phyloP scores from a whole-genome alignment of 805 yeast genomes.

The Metschnikowia colocasiae region DNA sequence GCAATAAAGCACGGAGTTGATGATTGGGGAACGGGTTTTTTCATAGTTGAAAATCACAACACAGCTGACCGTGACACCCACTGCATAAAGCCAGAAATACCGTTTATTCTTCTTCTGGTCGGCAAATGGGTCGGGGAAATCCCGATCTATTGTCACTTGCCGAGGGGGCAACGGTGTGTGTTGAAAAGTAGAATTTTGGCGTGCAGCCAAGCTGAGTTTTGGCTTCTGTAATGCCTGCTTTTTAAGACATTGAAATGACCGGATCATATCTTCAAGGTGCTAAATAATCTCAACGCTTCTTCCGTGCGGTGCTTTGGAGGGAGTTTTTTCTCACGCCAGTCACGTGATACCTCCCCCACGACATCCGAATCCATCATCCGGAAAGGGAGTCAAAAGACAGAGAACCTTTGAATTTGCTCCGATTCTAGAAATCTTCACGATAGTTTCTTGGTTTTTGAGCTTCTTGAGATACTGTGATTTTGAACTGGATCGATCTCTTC shows the following conservation, averaged over 20 bases:
- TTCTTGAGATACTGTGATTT: no score
- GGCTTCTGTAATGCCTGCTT: neutral
- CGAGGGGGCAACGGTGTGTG: constrained; percentile 1
- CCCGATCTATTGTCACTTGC: constrained; percentile 63
- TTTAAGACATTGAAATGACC: constrained; percentile 2
- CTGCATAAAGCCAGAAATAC: constrained; percentile 47
- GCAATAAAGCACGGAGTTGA: constrained; percentile 81
- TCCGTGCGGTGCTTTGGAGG: neutral
- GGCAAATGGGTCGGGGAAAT: constrained; percentile 76
- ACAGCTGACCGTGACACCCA: constrained; percentile 39
- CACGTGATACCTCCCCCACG: constrained; percentile 1
- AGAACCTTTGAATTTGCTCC: no score
- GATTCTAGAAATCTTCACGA: no score
- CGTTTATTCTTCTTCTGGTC: constrained; percentile 48
- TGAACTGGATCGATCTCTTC: neutral
- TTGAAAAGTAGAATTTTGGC: neutral
- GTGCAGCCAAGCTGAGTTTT: neutral
- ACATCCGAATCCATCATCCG: no score
- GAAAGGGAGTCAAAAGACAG: no score
- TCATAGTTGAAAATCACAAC: constrained; percentile 84
- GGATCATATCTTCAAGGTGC: neutral
- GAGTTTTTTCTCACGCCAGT: constrained; percentile 1
- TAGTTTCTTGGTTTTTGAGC: no score
- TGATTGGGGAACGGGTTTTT: constrained; percentile 83
- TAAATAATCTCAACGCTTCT: neutral